Percentiles rank a stretch among this genome's conserved stretches.
phyloP scores from a whole-genome alignment of 2,329 filamentous ascomycete genomes.

The Phoma sp. region DNA sequence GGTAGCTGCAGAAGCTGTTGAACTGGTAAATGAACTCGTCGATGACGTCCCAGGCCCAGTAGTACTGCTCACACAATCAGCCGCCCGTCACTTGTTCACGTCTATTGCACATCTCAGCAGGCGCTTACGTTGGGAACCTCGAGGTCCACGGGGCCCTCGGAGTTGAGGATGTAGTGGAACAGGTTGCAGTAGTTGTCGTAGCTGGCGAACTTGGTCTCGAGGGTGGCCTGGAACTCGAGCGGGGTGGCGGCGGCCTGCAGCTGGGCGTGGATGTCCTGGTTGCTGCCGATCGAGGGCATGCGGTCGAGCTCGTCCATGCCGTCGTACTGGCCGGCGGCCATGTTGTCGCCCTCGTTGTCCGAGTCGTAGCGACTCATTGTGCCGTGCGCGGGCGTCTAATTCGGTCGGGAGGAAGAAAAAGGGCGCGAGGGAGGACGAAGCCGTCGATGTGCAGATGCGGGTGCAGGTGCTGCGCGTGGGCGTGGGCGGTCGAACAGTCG shows the following conservation, averaged over 20 bases:
- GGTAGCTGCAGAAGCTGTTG: slow-evolving; percentile 98
- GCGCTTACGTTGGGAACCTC: slow-evolving; percentile 89
- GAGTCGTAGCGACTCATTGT: slow-evolving; percentile 56
- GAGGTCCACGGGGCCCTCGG: slow-evolving; percentile 95
- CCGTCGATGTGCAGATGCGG: slow-evolving; percentile 2
- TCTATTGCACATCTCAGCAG: no score
- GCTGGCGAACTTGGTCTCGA: slow-evolving; percentile 97
- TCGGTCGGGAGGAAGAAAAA: no score
- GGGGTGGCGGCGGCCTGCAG: slow-evolving; percentile 91
- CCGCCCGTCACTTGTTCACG: not conserved
- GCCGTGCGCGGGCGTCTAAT: not conserved
- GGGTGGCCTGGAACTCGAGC: slow-evolving; percentile 91
- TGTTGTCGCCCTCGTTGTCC: slow-evolving; percentile 86
- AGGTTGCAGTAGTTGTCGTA: slow-evolving; percentile 99
- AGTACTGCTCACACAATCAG: slow-evolving; percentile 68
- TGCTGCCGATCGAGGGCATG: slow-evolving; percentile 65
- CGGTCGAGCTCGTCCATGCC: slow-evolving; percentile 83
- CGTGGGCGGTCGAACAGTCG: slow-evolving; percentile 7
- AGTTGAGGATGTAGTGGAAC: slow-evolving; percentile 99
- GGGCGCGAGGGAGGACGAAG: slow-evolving; percentile 5
- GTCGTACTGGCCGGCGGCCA: slow-evolving; percentile 86
- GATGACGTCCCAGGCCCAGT: slow-evolving; percentile 99
- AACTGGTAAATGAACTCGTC: slow-evolving; percentile 99
- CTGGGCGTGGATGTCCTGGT: slow-evolving; percentile 91
- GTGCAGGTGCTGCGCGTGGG: slow-evolving; percentile 4